Base-by-base conservation (phyloP, 129 eudicot genomes). In the Mikania micrantha region DNA sequence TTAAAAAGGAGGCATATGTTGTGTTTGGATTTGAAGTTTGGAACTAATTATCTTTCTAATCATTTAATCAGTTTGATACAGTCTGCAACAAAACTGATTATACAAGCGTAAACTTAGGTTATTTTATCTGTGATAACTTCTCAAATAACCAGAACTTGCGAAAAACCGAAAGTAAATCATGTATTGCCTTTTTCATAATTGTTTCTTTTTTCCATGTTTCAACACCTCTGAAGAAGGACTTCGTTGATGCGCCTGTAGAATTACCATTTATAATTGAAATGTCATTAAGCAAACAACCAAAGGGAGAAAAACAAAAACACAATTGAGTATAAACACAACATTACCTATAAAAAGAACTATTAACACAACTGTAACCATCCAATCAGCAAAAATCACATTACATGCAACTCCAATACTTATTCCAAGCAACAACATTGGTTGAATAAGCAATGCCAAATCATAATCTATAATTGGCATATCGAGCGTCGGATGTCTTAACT, bases 201-300 rank as follows among this genome's bases (percentile, higher is more conserved):
- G 98, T 86, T 81, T 93, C 98, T 68, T 88, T 93, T 34, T 84
- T 88, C 98, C 98, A 93, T 27, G 98, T 93, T 22, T 93, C 96
- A 68, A 93, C 81, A 28, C 98, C 98, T 80, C 84, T 82, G 13
- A 77, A 53, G 61, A 93, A 93, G 47, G 98, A 85, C 80, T 86
- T 88, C 15, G 79, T 84, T 50, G 98, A 93, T 64, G 95, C 88
- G 64, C 89, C 98, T 93, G 77, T 67, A 76, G 41, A 47, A n/a
- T n/a, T 29, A 24, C 29, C 71, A 72, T 59, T 59, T 29, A 41
- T 58, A 71, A 10, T 71, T 50, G 4, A 49, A 47, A 71, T 11
- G 22, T 77, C 34, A 64, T 16, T 47, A 24, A 59, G 22, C 21
- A 68, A 71, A 59, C 29, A 17, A 11, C 9, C 28, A 15, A 66